These are phyloP conservation scores for Datisca glomerata DNA, from an alignment of 306 rosid species.

Conservation along the genomic window DNA sequence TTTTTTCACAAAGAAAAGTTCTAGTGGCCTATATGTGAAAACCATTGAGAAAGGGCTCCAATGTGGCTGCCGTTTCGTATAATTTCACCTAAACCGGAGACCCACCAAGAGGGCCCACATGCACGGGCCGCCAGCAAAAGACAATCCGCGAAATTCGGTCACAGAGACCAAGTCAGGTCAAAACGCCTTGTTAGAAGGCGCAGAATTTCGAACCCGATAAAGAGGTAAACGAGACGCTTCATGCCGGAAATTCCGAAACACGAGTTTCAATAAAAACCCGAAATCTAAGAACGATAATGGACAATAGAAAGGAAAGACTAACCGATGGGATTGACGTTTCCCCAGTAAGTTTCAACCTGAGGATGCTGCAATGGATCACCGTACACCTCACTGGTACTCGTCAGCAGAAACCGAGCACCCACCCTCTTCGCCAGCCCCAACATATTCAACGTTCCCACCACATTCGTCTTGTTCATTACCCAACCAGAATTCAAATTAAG, in stretches of 20 bases:
- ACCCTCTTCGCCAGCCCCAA: conserved; percentile 81
- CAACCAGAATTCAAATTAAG: conserved; percentile 26
- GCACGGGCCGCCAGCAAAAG: neutral
- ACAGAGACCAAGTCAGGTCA: neutral
- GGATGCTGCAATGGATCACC: conserved; percentile 99
- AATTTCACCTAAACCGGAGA: no score
- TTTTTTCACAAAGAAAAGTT: no score
- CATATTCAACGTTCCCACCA: conserved; percentile 97
- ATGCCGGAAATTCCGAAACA: no score
- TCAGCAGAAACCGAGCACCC: conserved; percentile 80
- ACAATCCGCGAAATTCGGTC: neutral
- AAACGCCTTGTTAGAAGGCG: no score
- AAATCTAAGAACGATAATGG: neutral
- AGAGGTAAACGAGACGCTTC: no score
- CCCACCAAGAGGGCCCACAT: neutral
- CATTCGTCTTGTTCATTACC: conserved; percentile 96
- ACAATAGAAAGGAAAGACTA: neutral
- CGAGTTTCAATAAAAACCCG: no score
- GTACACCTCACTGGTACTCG: conserved; percentile 96
- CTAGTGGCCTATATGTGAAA: no score
- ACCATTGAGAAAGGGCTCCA: no score
- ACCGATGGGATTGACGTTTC: conserved; percentile 99
- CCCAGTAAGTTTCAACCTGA: conserved; percentile 98
- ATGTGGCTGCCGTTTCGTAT: no score
- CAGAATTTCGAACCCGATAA: no score